Base-by-base conservation (phyloP, 192 early-diverging fungal species). In the Coemansia sp. region DNA sequence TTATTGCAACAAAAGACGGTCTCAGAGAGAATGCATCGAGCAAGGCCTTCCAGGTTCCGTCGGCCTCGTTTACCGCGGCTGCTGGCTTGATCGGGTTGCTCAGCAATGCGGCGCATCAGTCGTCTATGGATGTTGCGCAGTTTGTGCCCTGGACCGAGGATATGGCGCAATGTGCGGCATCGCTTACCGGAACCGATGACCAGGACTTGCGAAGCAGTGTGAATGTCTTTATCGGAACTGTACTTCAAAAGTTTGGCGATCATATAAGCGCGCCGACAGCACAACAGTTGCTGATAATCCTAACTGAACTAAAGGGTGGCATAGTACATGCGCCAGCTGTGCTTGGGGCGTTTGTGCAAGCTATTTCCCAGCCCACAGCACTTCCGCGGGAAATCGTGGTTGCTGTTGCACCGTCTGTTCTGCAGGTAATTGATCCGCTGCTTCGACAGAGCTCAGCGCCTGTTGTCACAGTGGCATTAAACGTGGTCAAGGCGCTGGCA, bases 231-330 rank as follows among this genome's bases (percentile, higher is more conserved):
- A 63, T 67, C 21, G 67, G 71, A 6, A 54, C 55, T 0, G 25
- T 58, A 41, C 38, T 79, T 14, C 41, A 64, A 10, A 48, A 63
- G 55, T 57, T 79, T 48, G 76, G 76, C 31, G 71, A 72, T n/a
- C 21, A 52, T 31, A 39, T 79, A 4, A 54, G 49, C 26, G 59
- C 19, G 16, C 23, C 62, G 0, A 21, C 58, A 9, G 53, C 59
- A 1, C 67, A 62, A 6, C 26, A 53, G 39, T 23, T 41, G 12
- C 56, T 79, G 3, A 6, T 19, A 6, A 27, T 50, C 4, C 56
- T 79, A 25, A 57, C 51, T 9, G 21, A 50, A 22, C 62, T 67
- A 67, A 66, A 61, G 62, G 21, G 53, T 21, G 53, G 67, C 14
- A 31, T 17, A 19, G 25, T 25, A 3, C 23, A 61, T 26, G 41